A percentile compares a stretch with the other conserved stretches of the same genome.
Evolutionary conservation across 768 basidiomycete species (phyloP).

Genomic region (Mycena polygramma): DNA sequence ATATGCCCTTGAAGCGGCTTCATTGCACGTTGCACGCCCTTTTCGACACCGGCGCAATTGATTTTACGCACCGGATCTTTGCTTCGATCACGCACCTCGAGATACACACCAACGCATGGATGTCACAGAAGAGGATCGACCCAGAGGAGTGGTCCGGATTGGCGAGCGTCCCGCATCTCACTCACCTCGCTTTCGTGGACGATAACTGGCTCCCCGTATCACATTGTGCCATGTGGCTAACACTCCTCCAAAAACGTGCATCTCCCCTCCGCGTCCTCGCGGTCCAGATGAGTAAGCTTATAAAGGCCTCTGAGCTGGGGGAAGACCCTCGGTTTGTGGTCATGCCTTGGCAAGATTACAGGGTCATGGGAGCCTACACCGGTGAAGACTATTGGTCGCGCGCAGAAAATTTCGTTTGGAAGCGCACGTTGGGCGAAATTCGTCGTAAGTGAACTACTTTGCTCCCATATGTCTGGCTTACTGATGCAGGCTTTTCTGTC

Average conservation of each 20-base stretch:
- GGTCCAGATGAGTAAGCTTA: no score
- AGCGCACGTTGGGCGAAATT: neutral
- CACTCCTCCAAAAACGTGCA: neutral
- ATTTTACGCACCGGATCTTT: neutral
- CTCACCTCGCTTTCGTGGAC: neutral
- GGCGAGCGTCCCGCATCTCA: neutral
- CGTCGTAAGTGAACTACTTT: neutral
- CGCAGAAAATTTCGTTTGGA: neutral
- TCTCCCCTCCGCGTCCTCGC: neutral
- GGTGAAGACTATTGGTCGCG: neutral
- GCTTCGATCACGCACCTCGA: neutral
- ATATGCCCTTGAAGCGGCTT: neutral
- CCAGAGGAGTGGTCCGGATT: neutral
- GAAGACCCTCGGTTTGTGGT: neutral
- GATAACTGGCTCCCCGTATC: no score
- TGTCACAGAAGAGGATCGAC: no score
- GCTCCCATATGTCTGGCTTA: no score
- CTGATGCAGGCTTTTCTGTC: no score
- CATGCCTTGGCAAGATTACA: neutral
- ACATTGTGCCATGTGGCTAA: no score
- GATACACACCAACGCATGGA: neutral
- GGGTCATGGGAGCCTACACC: neutral
- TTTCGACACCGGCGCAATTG: neutral
- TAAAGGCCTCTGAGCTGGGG: neutral
- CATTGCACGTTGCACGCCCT: neutral